Base-by-base conservation (phyloP, 192 early-diverging fungal species). In the Helicostylum pulchrum region DNA sequence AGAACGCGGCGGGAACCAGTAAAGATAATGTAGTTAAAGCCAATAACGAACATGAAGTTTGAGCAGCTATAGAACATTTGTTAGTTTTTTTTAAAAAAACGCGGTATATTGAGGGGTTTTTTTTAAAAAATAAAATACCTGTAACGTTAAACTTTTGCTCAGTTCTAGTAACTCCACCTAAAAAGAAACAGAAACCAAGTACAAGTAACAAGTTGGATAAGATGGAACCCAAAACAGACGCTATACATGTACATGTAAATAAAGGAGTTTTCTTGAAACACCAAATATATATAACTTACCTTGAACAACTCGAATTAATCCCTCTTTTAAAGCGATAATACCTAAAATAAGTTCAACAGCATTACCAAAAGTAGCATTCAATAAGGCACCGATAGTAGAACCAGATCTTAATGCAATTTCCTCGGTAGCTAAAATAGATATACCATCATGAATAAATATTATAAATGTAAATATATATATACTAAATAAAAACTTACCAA, bases 201-300 rank as follows among this genome's bases (percentile, higher is more conserved):
- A 97, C 87, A 62, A 98, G 80, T 42, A 98, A 76, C 68, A 95
- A 70, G 70, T 98, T 98, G 61, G 90, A 92, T 17, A 98, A 78
- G 61, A 98, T 93, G 21, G 92, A 92, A 10, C 96, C 96, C 10
- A 98, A 78, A 48, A 96, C 74, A 11, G 91, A 87, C 2, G 90
- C 81, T 77, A 75, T 71, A 39, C 6, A 42, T 12, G 3, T 4
- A 59, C 9, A 48, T 48, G 17, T 48, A 48, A 17, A 48, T 5
- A 48, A 19, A 19, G 6, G 12, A 48, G 12, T 45, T 1, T n/a
- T 82, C n/a, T 76, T 26, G 26, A 26, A 26, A 32, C 82, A 84
- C 48, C 17, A 62, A 26, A 72, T 67, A 36, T 47, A 19, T 48
- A 55, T 14, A 19, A 6, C n/a, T 39, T 67, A 76, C 74, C 79